Evolutionary conservation across 768 basidiomycete species (phyloP).

Genomic region (Galerina marginata): DNA sequence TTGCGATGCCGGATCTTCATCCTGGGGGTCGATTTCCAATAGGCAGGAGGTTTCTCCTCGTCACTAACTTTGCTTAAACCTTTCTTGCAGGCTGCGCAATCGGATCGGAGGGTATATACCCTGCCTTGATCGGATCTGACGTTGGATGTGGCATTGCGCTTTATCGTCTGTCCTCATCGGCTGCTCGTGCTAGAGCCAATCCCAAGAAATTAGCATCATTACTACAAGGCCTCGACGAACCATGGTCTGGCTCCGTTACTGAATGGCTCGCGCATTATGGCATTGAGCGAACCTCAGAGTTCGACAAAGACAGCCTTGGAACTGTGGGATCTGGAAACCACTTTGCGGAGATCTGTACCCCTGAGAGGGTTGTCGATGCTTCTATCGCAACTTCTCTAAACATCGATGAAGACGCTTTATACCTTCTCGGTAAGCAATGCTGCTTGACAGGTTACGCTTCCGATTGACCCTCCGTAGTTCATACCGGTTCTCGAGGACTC

Average conservation of each 20-base stretch:
- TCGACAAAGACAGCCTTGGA: constrained; percentile 36
- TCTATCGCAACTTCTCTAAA: constrained; percentile 25
- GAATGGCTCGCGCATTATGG: constrained; percentile 40
- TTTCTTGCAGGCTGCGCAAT: constrained; percentile 35
- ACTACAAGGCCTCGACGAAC: constrained; percentile 40
- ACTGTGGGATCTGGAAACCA: constrained; percentile 45
- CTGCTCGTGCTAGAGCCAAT: constrained; percentile 26
- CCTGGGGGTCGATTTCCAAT: constrained; percentile 42
- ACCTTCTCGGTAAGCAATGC: constrained; percentile 32
- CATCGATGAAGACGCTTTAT: constrained; percentile 31
- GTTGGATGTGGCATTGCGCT: constrained; percentile 45
- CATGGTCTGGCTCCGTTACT: constrained; percentile 38
- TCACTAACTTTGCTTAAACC: not conserved
- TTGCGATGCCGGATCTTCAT: constrained; percentile 48
- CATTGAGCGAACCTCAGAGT: constrained; percentile 33
- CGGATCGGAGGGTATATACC: constrained; percentile 41
- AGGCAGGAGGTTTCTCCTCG: constrained; percentile 14
- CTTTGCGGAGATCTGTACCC: constrained; percentile 42
- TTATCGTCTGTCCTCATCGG: constrained; percentile 34
- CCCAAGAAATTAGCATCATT: constrained; percentile 36
- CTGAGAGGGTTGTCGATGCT: constrained; percentile 37
- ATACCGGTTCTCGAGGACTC: constrained; percentile 44
- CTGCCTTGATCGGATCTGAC: constrained; percentile 44
- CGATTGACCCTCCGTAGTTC: constrained; percentile 28
- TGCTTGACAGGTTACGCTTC: not conserved